Conservation (phyloP, 352 stramenopile species). For the Phytophthora cactorum region DNA sequence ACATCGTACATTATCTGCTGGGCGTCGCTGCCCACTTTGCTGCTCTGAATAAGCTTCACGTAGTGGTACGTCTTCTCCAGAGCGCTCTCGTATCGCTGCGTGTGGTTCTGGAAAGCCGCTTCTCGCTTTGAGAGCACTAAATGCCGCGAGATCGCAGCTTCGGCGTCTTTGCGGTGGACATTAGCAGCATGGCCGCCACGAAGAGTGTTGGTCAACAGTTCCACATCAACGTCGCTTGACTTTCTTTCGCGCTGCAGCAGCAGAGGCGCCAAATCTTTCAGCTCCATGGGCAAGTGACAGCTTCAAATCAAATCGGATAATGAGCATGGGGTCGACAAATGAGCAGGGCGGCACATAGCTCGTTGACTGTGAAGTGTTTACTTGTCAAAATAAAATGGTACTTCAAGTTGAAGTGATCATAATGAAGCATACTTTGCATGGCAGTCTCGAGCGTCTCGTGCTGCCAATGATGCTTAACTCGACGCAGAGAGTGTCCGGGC, state of each 20-base stretch:
- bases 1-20: constrained; percentile 17
- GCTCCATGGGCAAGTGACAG: constrained; percentile 8
- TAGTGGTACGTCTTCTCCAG: constrained; percentile 28
- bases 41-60: constrained; percentile 13
- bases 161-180: constrained; percentile 15
- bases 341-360: background rate
- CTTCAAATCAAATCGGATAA: background rate
- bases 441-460: no score
- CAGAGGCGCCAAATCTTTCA: constrained; percentile 27
- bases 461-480: no score
- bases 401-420: background rate
- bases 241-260: constrained; percentile 21
- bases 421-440: background rate
- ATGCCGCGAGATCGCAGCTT: constrained; percentile 19
- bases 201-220: constrained; percentile 18
- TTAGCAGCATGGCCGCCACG: constrained; percentile 13
- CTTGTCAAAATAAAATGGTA: background rate
- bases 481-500: no score
- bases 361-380: background rate
- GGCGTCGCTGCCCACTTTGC: constrained; percentile 2
- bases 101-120: constrained; percentile 29
- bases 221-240: constrained; percentile 15
- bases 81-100: constrained; percentile 25
- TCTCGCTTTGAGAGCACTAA: constrained; percentile 27
- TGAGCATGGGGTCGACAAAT: background rate